A percentile compares a stretch with the other conserved stretches of the same genome.
Conservation (phyloP, 139 green algal species). For the Micractinium sp. region DNA sequence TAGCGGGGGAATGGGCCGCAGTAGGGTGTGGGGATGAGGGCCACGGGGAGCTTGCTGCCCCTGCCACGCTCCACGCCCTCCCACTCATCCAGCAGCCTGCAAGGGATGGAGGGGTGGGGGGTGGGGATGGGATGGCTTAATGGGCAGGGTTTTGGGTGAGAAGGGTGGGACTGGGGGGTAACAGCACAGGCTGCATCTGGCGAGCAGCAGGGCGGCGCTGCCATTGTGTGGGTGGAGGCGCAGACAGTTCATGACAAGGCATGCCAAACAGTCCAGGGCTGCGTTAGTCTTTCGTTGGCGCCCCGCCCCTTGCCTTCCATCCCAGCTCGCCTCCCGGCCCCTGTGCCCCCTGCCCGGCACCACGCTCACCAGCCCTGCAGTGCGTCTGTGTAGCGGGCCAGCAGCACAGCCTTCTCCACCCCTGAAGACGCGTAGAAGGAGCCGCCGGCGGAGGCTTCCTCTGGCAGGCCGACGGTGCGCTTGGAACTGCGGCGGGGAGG, state of each 20-base stretch:
- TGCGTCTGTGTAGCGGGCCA: conserved; percentile 48
- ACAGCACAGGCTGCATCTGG: too few species aligned
- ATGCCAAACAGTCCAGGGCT: too few species aligned
- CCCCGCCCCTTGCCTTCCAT: too few species aligned
- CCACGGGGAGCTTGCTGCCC: not conserved
- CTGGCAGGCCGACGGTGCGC: not conserved
- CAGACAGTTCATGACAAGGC: too few species aligned
- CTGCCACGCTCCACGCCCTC: not conserved
- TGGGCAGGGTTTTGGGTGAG: not conserved
- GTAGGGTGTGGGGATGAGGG: not conserved
- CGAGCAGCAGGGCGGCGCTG: too few species aligned
- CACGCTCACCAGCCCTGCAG: conserved; percentile 34
- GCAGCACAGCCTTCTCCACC: conserved; percentile 46
- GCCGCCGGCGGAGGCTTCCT: not conserved
- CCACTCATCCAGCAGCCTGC: conserved; percentile 47
- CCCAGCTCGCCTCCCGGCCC: too few species aligned
- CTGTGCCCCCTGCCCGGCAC: not conserved
- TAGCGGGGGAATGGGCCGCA: conserved; percentile 19
- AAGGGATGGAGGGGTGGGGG: not conserved
- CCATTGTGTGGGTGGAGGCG: too few species aligned
- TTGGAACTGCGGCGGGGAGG: not conserved
- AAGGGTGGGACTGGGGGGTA: not conserved
- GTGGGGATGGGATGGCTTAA: not conserved
- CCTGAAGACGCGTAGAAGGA: conserved; percentile 32
- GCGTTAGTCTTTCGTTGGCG: too few species aligned